Evolutionary conservation across 257 asterid genomes (phyloP), one percentile per base, ranked within the genome.

Genomic region (Paulownia fortunei): DNA sequence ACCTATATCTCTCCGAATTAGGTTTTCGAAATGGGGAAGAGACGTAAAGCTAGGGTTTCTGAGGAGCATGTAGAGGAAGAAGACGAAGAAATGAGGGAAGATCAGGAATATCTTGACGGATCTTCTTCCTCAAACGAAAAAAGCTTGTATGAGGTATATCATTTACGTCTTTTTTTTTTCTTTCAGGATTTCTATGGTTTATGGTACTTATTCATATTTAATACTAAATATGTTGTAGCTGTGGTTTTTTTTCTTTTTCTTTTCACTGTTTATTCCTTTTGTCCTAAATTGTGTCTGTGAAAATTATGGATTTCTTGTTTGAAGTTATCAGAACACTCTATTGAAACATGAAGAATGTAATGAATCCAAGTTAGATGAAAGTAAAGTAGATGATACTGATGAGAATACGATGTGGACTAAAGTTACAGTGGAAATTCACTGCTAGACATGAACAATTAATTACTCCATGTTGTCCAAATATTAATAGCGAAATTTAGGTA

Each of bases 71-170:
- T 74, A 2, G 87, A 84, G 67, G 88, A 82, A 5, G 89, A 90
- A 70, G 84, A 84, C 36, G 90, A 84, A 70, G 86, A 81, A 73
- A 65, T 60, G 74, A 34, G 68, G 44, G 91, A 84, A 26, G 84
- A 73, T 73, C 81, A 73, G 54, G 85, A 74, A 39, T 26, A 64
- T 41, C 30, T 63, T 26, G 10, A 55, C 7, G 89, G 79, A 37
- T 87, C 88, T 24, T 81, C 95, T 66, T 87, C 96, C 46, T 84
- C 94, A 26, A 68, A 58, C 36, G 83, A 76, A 4, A 87, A 89
- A 80, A 90, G 92, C 72, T 89, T 94, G 46, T 94, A 94, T 27
- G 97, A 94, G 92, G 98, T 93, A 79, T 60, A 32, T 30, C 46
- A 8, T 34, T 54, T 12, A 2, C 12, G 2, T 7, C 11, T 39